Evolutionary conservation across 192 early-diverging fungal genomes (phyloP).

Genomic region (Gryganskiella cystojenkinii): DNA sequence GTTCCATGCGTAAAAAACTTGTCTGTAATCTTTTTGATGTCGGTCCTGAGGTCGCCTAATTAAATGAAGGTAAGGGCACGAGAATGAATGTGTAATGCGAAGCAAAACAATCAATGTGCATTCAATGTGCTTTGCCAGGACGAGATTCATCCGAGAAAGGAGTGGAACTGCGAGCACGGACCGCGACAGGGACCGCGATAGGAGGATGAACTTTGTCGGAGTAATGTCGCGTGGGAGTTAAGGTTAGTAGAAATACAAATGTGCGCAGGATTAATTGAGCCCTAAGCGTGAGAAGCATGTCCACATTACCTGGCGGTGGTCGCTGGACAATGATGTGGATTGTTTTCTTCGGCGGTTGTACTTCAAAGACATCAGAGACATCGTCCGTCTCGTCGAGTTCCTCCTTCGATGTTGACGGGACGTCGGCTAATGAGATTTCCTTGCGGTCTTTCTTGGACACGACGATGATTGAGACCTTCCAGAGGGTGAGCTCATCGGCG

Average conservation of each 20-base stretch:
- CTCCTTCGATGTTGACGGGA: too few relatives aligned
- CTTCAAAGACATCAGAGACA: background rate
- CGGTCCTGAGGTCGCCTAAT: background rate
- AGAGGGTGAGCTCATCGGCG: constrained; percentile 16
- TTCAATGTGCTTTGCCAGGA: background rate
- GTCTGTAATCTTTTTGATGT: constrained; percentile 3
- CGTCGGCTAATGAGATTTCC: background rate
- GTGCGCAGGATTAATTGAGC: too few relatives aligned
- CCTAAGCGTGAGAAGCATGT: too few relatives aligned
- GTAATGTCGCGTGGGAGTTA: background rate
- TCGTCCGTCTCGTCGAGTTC: too few relatives aligned
- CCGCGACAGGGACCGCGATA: background rate
- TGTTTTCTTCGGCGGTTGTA: constrained; percentile 3
- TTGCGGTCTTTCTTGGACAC: too few relatives aligned
- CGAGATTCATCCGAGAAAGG: constrained; percentile 1
- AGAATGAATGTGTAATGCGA: background rate
- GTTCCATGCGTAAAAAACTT: background rate
- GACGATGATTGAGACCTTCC: constrained; percentile 10
- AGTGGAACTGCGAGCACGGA: constrained; percentile 8
- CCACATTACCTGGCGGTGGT: constrained; percentile 19
- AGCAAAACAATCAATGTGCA: background rate
- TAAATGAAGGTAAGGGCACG: background rate
- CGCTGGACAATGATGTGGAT: constrained; percentile 23
- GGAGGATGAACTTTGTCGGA: background rate
- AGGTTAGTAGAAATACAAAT: background rate